These are phyloP conservation scores for Aphanoascus verrucosus DNA, from an alignment of 2,329 filamentous ascomycete genomes.

Conservation along the genomic window DNA sequence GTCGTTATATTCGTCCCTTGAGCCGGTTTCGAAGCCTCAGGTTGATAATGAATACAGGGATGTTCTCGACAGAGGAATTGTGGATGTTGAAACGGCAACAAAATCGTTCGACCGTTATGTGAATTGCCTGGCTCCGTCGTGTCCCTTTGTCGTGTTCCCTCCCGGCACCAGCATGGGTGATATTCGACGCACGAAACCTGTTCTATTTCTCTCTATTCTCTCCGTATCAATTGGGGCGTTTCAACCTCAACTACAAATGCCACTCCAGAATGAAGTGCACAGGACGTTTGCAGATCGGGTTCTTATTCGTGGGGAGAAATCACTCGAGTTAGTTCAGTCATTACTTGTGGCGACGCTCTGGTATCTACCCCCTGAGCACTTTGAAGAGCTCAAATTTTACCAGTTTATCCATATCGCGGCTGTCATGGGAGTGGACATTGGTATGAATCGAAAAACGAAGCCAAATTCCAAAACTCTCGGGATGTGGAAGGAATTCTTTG, in stretches of 20 bases:
- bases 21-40: constrained; percentile 14
- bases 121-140: constrained; percentile 43
- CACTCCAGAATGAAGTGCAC: constrained; percentile 59
- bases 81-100: constrained; percentile 43
- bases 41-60: constrained; percentile 31
- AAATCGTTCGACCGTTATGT: constrained; percentile 49
- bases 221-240: constrained; percentile 44
- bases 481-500: constrained; percentile 31
- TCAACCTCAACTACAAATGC: constrained; percentile 47
- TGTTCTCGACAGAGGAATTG: constrained; percentile 41
- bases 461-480: constrained; percentile 24
- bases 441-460: constrained; percentile 52
- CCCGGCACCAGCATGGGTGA: constrained; percentile 44
- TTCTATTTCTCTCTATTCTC: constrained; percentile 50
- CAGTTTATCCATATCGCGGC: constrained; percentile 72
- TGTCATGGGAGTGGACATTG: constrained; percentile 74
- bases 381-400: constrained; percentile 83
- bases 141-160: constrained; percentile 50
- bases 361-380: constrained; percentile 74
- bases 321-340: constrained; percentile 70
- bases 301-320: constrained; percentile 67
- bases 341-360: constrained; percentile 66
- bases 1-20: constrained; percentile 13
- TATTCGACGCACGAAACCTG: constrained; percentile 47
- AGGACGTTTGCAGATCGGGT: constrained; percentile 63